phyloP scores from a whole-genome alignment of 2,329 filamentous ascomycete species.

The Arthrobotrys entomopaga region DNA sequence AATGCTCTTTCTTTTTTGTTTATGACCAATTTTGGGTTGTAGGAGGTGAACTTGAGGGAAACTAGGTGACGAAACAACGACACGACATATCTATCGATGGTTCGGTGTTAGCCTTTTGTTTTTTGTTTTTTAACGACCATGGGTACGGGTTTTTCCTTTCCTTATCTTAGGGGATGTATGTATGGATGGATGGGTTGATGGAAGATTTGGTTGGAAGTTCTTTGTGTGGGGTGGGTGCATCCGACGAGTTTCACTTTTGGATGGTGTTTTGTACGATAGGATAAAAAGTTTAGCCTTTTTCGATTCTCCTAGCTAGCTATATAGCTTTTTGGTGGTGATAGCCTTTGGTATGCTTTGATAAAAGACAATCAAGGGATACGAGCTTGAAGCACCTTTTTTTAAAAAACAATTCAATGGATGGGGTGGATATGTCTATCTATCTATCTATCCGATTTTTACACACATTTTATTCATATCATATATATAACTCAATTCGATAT shows the following conservation, averaged over 20 bases:
- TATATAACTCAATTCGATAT: too few species aligned
- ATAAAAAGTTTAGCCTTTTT: slow-evolving; percentile 12
- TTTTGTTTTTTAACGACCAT: slow-evolving; percentile 21
- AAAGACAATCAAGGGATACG: too few species aligned
- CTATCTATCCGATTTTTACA: too few species aligned
- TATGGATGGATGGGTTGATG: neutral
- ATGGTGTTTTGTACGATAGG: slow-evolving; percentile 43
- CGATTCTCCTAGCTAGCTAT: slow-evolving; percentile 7
- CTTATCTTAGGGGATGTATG: too few species aligned
- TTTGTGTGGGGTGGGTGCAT: slow-evolving; percentile 11
- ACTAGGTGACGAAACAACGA: slow-evolving; percentile 32
- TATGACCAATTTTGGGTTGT: slow-evolving; percentile 35
- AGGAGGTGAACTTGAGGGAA: slow-evolving; percentile 6
- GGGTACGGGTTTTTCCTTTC: slow-evolving; percentile 2
- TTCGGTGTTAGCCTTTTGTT: slow-evolving; percentile 7
- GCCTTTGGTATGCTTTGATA: neutral
- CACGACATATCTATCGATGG: slow-evolving; percentile 38
- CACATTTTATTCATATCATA: too few species aligned
- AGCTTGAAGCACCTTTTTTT: slow-evolving; percentile 1
- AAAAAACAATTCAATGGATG: too few species aligned
- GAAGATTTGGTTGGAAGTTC: neutral
- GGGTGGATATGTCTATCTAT: too few species aligned
- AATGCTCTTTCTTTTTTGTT: slow-evolving; percentile 12
- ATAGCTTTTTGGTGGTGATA: neutral
- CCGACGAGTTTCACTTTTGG: slow-evolving; percentile 25